These are phyloP conservation scores for Rhodamnia rubescens DNA, from an alignment of 345 rosid genomes.

Conservation along the genomic window DNA sequence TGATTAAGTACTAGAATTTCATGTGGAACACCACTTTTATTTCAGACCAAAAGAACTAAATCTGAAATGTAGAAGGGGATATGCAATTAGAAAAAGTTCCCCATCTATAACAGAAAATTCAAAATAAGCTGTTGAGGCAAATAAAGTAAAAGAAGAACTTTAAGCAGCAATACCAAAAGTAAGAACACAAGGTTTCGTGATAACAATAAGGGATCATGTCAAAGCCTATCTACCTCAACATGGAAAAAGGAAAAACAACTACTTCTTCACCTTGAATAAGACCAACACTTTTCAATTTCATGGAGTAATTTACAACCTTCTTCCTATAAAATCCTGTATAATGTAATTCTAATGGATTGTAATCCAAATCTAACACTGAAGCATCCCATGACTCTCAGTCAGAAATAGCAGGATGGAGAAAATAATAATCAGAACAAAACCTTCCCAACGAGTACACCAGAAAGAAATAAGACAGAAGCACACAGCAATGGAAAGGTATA, in stretches of 20 bases:
- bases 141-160: neutral
- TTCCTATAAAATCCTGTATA: neutral
- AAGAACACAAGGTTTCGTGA: neutral
- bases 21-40: neutral
- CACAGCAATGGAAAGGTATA: neutral
- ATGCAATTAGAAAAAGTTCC: neutral
- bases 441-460: neutral
- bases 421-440: neutral
- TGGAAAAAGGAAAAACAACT: neutral
- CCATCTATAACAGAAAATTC: neutral
- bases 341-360: neutral
- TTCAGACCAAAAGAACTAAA: neutral
- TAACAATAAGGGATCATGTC: neutral
- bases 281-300: neutral
- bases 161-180: neutral
- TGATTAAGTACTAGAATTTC: neutral
- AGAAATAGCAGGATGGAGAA: neutral
- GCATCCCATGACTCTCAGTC: neutral
- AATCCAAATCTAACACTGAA: neutral
- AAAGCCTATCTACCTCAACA: neutral
- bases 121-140: neutral
- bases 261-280: neutral
- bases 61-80: neutral
- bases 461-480: neutral
- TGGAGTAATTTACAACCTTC: neutral